Percentiles rank a stretch among this genome's conserved stretches.
Evolutionary conservation across 2,329 filamentous ascomycete species (phyloP).

Genomic region (Didymella arachidicola): DNA sequence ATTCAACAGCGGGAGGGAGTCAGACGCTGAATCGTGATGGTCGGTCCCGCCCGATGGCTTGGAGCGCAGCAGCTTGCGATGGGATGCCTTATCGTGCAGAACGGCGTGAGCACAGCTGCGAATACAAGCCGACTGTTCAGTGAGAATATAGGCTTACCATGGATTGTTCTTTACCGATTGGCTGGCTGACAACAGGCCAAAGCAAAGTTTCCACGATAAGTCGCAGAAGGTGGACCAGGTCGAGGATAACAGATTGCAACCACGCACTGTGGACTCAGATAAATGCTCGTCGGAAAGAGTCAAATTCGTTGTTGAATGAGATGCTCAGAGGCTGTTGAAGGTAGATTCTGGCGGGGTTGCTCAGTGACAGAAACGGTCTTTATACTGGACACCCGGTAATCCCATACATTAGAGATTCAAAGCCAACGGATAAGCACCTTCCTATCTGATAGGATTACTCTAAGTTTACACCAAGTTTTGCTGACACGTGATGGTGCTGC

Average conservation of each 20-base stretch:
- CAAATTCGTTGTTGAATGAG: background rate
- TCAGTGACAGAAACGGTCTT: background rate
- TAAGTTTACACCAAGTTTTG: too few relatives aligned
- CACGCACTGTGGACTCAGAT: too few relatives aligned
- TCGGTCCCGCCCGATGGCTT: constrained; percentile 9
- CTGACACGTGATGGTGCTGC: constrained; percentile 6
- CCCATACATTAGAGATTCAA: background rate
- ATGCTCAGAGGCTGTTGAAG: background rate
- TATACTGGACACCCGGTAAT: background rate
- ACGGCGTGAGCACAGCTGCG: constrained; percentile 14
- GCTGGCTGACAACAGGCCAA: background rate
- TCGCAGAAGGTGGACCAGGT: background rate
- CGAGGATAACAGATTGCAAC: background rate
- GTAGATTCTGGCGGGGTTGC: background rate
- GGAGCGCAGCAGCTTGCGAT: background rate
- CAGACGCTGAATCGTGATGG: background rate
- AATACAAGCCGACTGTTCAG: background rate
- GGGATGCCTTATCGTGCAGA: background rate
- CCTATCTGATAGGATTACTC: background rate
- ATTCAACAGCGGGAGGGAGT: background rate
- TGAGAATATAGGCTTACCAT: constrained; percentile 13
- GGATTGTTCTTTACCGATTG: background rate
- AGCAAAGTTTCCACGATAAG: background rate
- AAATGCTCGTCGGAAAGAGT: background rate
- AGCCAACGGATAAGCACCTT: background rate